A percentile compares a stretch with the other conserved stretches of the same genome.
Conservation (phyloP, 2,329 filamentous ascomycete genomes). For the Fusarium sororula region DNA sequence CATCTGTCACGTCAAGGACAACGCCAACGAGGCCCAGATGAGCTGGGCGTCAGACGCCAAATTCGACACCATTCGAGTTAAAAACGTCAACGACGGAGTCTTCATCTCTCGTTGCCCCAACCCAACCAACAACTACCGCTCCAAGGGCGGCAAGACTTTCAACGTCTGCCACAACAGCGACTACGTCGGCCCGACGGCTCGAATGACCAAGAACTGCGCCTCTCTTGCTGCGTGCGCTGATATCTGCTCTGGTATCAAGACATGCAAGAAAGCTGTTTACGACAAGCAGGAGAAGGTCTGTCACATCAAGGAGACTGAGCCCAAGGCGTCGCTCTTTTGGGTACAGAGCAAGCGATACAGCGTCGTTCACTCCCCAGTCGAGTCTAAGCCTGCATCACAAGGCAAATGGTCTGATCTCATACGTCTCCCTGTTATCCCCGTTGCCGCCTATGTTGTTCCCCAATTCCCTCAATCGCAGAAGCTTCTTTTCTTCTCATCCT, state of each 20-base stretch:
- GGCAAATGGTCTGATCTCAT: slow-evolving; percentile 30
- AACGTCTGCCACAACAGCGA: slow-evolving; percentile 22
- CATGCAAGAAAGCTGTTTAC: slow-evolving; percentile 31
- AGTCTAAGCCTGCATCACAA: not conserved
- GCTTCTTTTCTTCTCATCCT: slow-evolving; percentile 31
- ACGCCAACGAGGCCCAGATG: slow-evolving; percentile 9
- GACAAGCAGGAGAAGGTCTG: slow-evolving; percentile 34
- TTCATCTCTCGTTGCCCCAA: slow-evolving; percentile 23
- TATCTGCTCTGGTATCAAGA: slow-evolving; percentile 14
- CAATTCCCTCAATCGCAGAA: slow-evolving; percentile 19
- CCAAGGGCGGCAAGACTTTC: slow-evolving; percentile 5
- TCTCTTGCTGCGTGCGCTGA: slow-evolving; percentile 28
- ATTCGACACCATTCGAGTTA: slow-evolving; percentile 18
- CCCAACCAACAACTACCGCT: slow-evolving; percentile 10
- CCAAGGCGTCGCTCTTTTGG: slow-evolving; percentile 24
- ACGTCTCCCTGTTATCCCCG: slow-evolving; percentile 25
- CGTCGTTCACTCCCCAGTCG: slow-evolving; percentile 7
- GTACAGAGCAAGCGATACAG: slow-evolving; percentile 25
- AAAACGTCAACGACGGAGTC: slow-evolving; percentile 15
- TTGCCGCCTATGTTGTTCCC: slow-evolving; percentile 32
- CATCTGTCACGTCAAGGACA: slow-evolving; percentile 30
- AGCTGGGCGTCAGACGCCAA: slow-evolving; percentile 13
- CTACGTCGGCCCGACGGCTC: slow-evolving; percentile 2
- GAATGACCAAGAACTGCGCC: slow-evolving; percentile 10
- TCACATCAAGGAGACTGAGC: slow-evolving; percentile 27